Evolutionary conservation across 306 rosid species (phyloP), one percentile per base, ranked within the genome.

Genomic region (Casuarina cunninghamiana): DNA sequence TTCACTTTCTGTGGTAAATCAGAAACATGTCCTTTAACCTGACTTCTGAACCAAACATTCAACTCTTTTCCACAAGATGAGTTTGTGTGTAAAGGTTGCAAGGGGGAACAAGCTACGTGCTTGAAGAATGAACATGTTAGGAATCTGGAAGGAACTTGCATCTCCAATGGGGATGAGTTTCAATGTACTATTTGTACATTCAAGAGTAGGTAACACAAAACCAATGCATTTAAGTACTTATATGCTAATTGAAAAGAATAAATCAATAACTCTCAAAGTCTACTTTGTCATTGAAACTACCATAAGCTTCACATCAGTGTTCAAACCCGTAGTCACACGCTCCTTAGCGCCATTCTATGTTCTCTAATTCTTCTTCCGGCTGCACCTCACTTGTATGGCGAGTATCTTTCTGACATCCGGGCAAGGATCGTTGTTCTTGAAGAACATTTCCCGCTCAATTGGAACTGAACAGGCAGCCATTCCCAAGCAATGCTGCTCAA

Each of bases 331-430:
- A 6, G 19, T 26, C 43, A 37, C 37, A 19, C 76, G 15, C 19
- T 41, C 13, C 10, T 65, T 5, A 19, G 48, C 72, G 38, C 72
- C 13, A 35, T 37, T 43, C 42, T 66, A 7, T 41, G 13, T 74
- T 46, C 6, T 42, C 26, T 70, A 38, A 10, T 41, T 44, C 54
- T 65, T 62, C 13, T 37, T 66, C 32, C 2, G 2, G 6, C 43
- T 63, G 75, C 98, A 95, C 72, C 6, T 63, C 5, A 78, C 91
- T 89, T 95, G 96, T 65, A 90, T 72, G 5, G 93, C 90, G 41
- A 95, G 89, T 32, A 78, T 16, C 86, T 92, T 92, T 39, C 3
- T 13, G 58, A 43, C 5, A 10, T 46, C 39, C n/a, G 87, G 86
- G 80, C 97, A 95, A 1, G 11, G 57, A 77, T 83, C 89, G 0